These are phyloP conservation scores for Candida sakaeoensis DNA, from an alignment of 805 yeast genomes.

Conservation along the genomic window DNA sequence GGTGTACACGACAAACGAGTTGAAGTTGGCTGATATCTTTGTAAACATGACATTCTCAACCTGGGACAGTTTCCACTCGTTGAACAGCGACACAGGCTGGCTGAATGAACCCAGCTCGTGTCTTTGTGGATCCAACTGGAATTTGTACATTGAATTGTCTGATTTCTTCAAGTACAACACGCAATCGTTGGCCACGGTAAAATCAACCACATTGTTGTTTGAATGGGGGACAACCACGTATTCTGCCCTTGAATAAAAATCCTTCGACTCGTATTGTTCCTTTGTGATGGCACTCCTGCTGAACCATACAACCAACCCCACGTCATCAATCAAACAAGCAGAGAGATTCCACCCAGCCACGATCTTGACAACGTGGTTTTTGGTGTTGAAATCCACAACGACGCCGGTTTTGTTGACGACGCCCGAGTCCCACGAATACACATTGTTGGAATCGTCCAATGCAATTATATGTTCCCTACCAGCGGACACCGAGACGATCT, in stretches of 20 bases:
- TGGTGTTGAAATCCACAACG: slow-evolving; percentile 17
- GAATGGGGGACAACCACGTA: slow-evolving; percentile 42
- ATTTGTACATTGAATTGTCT: slow-evolving; percentile 39
- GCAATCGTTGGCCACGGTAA: slow-evolving; percentile 50
- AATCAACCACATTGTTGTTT: slow-evolving; percentile 44
- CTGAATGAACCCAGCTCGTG: slow-evolving; percentile 4
- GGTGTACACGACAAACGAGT: slow-evolving; percentile 53
- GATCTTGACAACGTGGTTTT: slow-evolving; percentile 18
- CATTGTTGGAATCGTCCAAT: slow-evolving; percentile 42
- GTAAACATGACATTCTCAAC: slow-evolving; percentile 34
- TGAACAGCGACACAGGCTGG: slow-evolving; percentile 8
- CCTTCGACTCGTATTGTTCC: slow-evolving; percentile 16
- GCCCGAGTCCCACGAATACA: slow-evolving; percentile 65
- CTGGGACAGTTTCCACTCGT: slow-evolving; percentile 17
- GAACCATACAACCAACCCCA: slow-evolving; percentile 62
- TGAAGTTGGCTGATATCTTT: slow-evolving; percentile 54
- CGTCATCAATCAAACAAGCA: slow-evolving; percentile 43
- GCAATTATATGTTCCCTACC: slow-evolving; percentile 68
- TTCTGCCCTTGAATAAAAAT: slow-evolving; percentile 27
- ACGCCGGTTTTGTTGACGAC: slow-evolving; percentile 35
- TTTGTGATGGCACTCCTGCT: slow-evolving; percentile 20
- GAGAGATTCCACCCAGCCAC: slow-evolving; percentile 68
- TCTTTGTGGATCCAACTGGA: slow-evolving; percentile 22
- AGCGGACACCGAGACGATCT: slow-evolving; percentile 49
- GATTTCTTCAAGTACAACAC: slow-evolving; percentile 45